Evolutionary conservation across 495 filamentous ascomycete genomes (phyloP).

Genomic region (Penicillium herquei): DNA sequence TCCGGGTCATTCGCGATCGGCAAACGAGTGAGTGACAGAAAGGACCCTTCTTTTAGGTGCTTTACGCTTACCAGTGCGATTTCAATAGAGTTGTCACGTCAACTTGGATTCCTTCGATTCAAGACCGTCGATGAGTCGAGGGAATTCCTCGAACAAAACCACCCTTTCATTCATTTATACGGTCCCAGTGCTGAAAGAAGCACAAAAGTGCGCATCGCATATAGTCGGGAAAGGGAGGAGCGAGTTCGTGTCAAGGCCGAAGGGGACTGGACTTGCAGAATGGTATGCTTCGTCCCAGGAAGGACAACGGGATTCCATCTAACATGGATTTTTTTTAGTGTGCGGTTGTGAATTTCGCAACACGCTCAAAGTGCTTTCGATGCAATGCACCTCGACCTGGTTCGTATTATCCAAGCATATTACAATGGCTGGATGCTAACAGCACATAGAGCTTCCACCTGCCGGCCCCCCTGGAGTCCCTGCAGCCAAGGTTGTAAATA

Average conservation of each 20-base stretch:
- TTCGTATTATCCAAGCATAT: slow-evolving; percentile 36
- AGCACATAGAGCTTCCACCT: slow-evolving; percentile 19
- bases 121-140: slow-evolving; percentile 56
- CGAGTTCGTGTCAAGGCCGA: slow-evolving; percentile 52
- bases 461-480: slow-evolving; percentile 33
- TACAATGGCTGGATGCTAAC: slow-evolving; percentile 15
- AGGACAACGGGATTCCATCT: neutral
- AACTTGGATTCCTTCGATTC: slow-evolving; percentile 70
- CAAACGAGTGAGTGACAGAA: slow-evolving; percentile 54
- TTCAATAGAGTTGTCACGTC: slow-evolving; percentile 53
- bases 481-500: slow-evolving; percentile 50
- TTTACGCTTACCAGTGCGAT: slow-evolving; percentile 1
- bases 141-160: slow-evolving; percentile 64
- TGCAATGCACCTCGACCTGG: slow-evolving; percentile 71
- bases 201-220: slow-evolving; percentile 59
- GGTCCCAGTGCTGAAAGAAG: slow-evolving; percentile 49
- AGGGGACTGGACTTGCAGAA: slow-evolving; percentile 75
- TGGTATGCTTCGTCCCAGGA: slow-evolving; percentile 47
- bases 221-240: slow-evolving; percentile 57
- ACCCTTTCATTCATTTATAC: slow-evolving; percentile 60
- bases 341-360: slow-evolving; percentile 66
- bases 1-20: slow-evolving; percentile 64
- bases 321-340: slow-evolving; percentile 50
- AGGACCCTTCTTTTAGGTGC: too few species aligned
- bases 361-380: slow-evolving; percentile 67